Evolutionary conservation across 1,284 basidiomycete species (phyloP).

Genomic region (Austroboletus sp.): DNA sequence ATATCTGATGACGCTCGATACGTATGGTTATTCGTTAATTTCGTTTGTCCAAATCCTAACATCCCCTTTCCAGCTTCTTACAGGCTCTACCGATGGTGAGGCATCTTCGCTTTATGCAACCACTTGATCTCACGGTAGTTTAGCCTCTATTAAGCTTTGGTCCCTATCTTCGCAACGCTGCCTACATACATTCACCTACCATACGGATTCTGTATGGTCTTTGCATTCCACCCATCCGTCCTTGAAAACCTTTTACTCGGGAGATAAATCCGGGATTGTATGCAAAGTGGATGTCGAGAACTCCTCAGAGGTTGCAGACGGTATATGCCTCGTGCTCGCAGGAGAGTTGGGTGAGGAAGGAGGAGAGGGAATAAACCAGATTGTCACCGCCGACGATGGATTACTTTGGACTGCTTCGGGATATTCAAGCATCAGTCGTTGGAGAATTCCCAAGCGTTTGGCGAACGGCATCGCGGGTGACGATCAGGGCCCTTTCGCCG

Average conservation of each 20-base stretch:
- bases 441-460: conserved; percentile 42
- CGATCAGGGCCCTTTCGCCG: conserved; percentile 12
- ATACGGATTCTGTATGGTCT: conserved; percentile 93
- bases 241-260: conserved; percentile 91
- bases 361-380: conserved; percentile 74
- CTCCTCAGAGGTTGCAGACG: conserved; percentile 75
- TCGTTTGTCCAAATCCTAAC: conserved; percentile 16
- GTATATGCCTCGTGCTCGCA: conserved; percentile 81
- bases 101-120: neutral
- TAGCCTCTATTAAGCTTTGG: conserved; percentile 86
- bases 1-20: conserved; percentile 86
- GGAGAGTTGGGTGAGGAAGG: conserved; percentile 46
- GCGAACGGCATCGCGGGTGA: conserved; percentile 12
- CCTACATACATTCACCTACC: conserved; percentile 93
- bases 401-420: conserved; percentile 89
- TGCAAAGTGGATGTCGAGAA: conserved; percentile 87
- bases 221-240: conserved; percentile 82
- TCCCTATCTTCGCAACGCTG: conserved; percentile 83
- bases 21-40: conserved; percentile 43
- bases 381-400: conserved; percentile 79
- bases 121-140: conserved; percentile 13
- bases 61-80: conserved; percentile 56
- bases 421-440: conserved; percentile 73
- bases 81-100: conserved; percentile 82
- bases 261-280: conserved; percentile 84